Base-by-base conservation (phyloP, 2,329 filamentous ascomycete species). In the Colletotrichum brevisporum region DNA sequence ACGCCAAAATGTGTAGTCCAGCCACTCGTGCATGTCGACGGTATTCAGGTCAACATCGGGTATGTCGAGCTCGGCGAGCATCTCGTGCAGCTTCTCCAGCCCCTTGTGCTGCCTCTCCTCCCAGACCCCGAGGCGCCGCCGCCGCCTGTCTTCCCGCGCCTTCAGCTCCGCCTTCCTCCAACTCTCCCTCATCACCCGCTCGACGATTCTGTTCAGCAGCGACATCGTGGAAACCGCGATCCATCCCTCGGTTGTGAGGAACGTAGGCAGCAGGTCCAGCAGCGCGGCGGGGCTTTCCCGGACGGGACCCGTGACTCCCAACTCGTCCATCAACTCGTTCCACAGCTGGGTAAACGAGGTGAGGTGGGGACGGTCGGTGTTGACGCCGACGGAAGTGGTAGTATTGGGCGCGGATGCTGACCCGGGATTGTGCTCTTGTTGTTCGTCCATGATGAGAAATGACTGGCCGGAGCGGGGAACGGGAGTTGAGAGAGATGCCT, bases 1-100 rank as follows among this genome's bases (percentile, higher is more conserved):
- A 36, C 31, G 31, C 31, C 31, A 54, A 31, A 68, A 68, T 1
- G 65, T 61, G 26, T 68, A 68, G 9, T 69, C 66, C 5, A 69
- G 56, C 66, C 66, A 69, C 36, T 69, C 66, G 9, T 69, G 66
- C 61, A 69, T 66, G 10, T 69, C 55, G 16, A 69, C 56, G 16
- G 66, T 69, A 4, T 69, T 69, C 5, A 68, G 31, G 18, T 69
- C 66, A 9, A 69, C 55, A 6, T 69, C 66, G 2, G 66, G 26
- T 16, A 69, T 66, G 0, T 69, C 66, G 9, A 69, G 36, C 2
- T 69, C 66, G 10, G 55, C 31, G 4, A 69, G 45, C 31, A 60
- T 43, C 41, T 66, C 51, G 39, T 69, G 66, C n/a, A 69, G 45
- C 36, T 66, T 69, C 31, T 69, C 62, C 10, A 69, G 55, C 12